These are phyloP conservation scores for Bacidia rubella DNA, from an alignment of 495 filamentous ascomycete species.

Conservation along the genomic window DNA sequence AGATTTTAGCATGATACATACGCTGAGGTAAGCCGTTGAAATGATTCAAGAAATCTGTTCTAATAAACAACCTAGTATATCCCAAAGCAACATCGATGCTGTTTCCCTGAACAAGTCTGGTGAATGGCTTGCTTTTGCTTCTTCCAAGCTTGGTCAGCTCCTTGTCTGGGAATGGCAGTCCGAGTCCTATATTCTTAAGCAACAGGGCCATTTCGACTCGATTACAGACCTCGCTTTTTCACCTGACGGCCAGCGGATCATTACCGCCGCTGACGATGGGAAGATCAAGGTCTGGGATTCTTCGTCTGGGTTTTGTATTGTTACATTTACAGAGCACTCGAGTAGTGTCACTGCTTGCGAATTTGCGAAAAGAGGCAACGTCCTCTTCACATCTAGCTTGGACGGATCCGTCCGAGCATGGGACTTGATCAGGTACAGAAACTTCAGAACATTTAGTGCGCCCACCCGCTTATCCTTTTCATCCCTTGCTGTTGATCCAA, in stretches of 20 bases:
- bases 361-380: slow-evolving; percentile 85
- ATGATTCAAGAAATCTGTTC: background rate
- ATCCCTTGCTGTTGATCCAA: slow-evolving; percentile 88
- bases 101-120: slow-evolving; percentile 85
- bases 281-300: slow-evolving; percentile 98
- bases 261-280: slow-evolving; percentile 88
- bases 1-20: slow-evolving; percentile 93
- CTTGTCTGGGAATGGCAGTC: slow-evolving; percentile 99
- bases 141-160: slow-evolving; percentile 83
- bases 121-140: slow-evolving; percentile 97
- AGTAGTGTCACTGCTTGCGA: slow-evolving; percentile 91
- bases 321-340: slow-evolving; percentile 94
- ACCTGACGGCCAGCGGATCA: slow-evolving; percentile 80
- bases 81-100: slow-evolving; percentile 87
- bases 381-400: slow-evolving; percentile 85
- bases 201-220: slow-evolving; percentile 94
- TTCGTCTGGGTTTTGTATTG: slow-evolving; percentile 90
- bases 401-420: slow-evolving; percentile 91
- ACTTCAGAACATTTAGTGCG: slow-evolving; percentile 93
- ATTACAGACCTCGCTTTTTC: slow-evolving; percentile 91
- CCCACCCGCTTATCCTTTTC: slow-evolving; percentile 84
- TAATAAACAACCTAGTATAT: slow-evolving; percentile 48
- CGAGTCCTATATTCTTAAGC: slow-evolving; percentile 97
- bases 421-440: slow-evolving; percentile 92
- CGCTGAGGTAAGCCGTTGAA: slow-evolving; percentile 38